Base-by-base conservation (phyloP, 768 basidiomycete genomes). In the Russula sp. region DNA sequence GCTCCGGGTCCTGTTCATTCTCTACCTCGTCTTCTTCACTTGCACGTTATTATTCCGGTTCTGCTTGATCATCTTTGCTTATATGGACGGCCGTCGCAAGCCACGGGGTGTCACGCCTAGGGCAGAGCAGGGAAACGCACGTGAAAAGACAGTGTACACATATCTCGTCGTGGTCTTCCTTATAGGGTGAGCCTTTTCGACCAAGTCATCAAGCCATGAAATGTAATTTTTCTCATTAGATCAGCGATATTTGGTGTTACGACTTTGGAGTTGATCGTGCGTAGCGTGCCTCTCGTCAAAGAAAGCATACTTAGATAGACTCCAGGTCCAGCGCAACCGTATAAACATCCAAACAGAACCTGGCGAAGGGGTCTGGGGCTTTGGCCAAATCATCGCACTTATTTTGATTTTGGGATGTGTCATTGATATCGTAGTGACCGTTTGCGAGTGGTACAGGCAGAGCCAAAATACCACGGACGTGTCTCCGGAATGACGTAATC, bases 341-440 rank as follows among this genome's bases (percentile, higher is more conserved):
- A 18, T 2, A n/a, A 35, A 55, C 32, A 59, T 59, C 31, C 22
- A 54, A 34, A 9, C 52, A 27, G 63, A 54, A 22, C 14, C 52
- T 35, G 63, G 63, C 7, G 57, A 64, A 55, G 20, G 31, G 8
- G 16, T 1, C 10, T 64, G 57, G 57, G 57, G 57, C 14, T 64
- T 64, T 45, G 63, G 57, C 11, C 63, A 64, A 55, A 59, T 64
- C 22, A 37, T 59, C 16, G 5, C 63, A 7, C 10, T 63, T 1
- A 20, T 53, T 44, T 40, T 63, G 27, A 37, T 49, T 39, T 14
- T 59, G 5, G 52, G 50, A 20, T 55, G 20, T 44, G 6, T 64
- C 5, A 14, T 64, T 31, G 57, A 59, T 20, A n/a, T 55, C 6
- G 40, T 31, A 22, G 57, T 44, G 32, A 20, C 39, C 6, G 3